Percentiles rank a stretch among this genome's conserved stretches.
phyloP scores from a whole-genome alignment of 441 rosid genomes.

The Bocquillonia castaneifolia region DNA sequence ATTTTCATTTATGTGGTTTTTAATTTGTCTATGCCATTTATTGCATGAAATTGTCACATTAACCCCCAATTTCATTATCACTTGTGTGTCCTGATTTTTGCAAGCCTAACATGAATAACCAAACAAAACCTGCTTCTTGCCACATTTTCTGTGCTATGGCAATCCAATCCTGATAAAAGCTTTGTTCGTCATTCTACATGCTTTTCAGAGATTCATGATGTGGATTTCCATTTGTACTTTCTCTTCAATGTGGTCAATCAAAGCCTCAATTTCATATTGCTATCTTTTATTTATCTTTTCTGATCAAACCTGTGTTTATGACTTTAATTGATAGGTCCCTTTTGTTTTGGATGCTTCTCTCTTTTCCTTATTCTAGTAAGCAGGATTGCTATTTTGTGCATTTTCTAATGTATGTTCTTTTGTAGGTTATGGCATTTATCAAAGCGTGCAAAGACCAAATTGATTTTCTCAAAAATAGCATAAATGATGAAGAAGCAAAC shows the following conservation, averaged over 20 bases:
- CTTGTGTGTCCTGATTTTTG: no score
- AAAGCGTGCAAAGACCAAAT: conserved; percentile 91
- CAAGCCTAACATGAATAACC: no score
- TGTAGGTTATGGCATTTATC: conserved; percentile 72
- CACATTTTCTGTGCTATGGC: no score
- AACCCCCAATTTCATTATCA: no score
- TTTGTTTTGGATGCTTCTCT: neutral
- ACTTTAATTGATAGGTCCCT: neutral
- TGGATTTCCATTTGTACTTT: neutral
- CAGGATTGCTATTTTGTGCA: neutral
- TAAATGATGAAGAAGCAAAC: conserved; percentile 60
- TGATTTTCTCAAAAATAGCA: conserved; percentile 70
- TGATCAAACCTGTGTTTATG: neutral
- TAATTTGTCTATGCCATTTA: neutral
- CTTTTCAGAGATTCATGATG: no score
- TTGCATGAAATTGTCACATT: neutral
- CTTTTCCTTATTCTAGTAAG: neutral
- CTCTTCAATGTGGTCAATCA: neutral
- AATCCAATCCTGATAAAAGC: no score
- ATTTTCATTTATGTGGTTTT: neutral
- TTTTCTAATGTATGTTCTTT: conserved; percentile 8
- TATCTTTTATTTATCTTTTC: neutral
- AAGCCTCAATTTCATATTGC: neutral
- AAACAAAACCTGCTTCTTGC: no score
- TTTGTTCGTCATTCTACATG: no score